Evolutionary conservation across 768 basidiomycete genomes (phyloP), one percentile per base, ranked within the genome.

Genomic region (Pulveroboletus sp.): DNA sequence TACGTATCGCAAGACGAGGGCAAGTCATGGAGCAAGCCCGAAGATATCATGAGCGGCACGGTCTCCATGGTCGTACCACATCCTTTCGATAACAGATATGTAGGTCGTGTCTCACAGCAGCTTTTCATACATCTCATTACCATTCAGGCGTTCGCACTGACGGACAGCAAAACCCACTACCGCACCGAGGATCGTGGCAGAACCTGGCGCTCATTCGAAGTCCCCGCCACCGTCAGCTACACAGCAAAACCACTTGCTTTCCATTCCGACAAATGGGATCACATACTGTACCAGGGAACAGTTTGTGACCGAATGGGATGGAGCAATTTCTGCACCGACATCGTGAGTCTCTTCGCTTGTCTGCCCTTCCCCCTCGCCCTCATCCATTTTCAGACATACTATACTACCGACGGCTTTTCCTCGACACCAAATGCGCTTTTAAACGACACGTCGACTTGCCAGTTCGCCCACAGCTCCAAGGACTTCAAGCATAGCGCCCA

Each of bases 1-100:
- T 82, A 82, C 59, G 77, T 94, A 14, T 94, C 94, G 4, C 73
- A 75, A 14, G 82, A 98, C 61, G 97, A 99, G 71, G 97, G 97
- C 44, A 92, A 85, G 69, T 64, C 57, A 1, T 88, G 86, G 86
- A 55, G 54, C 6, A 65, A 57, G 47, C 72, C 77, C 37, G 69
- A 75, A 1, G 78, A 67, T 31, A 75, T 88, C 45, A 80, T 76
- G 0, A 49, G 58, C 45, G 87, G 85, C 16, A 71, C 77, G 40
- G 82, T 87, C 1, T 57, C 72, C 2, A 82, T 87, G 75, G 82
- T 97, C 31, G 72, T 98, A 43, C 81, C 86, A 53, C 97, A 98
- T 63, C 95, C 97, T 1, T 84, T 84, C 59, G 79, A 95, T 64
- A 90, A 82, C 53, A 74, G 77, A 50, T 82, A 82, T 65, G 90